Conservation (phyloP, 2,329 filamentous ascomycete genomes). For the Fusarium brachygibbosum region DNA sequence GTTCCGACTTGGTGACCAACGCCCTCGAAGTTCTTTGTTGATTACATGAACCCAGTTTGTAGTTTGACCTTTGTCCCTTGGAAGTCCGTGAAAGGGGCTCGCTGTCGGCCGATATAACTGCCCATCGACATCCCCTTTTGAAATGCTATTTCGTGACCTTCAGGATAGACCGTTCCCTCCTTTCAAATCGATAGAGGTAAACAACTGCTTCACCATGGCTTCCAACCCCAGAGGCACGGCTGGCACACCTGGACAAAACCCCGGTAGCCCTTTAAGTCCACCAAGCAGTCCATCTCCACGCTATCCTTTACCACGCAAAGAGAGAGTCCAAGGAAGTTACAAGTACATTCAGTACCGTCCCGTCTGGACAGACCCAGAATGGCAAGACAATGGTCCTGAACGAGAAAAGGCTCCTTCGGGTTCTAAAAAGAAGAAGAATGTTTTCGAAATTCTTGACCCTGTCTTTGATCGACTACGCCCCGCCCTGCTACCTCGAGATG, state of each 20-base stretch:
- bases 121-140: not conserved
- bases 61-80: not conserved
- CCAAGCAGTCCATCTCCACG: not conserved
- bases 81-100: not conserved
- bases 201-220: constrained; percentile 10
- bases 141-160: not conserved
- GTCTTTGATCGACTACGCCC: constrained; percentile 44
- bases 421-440: constrained; percentile 5
- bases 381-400: constrained; percentile 41
- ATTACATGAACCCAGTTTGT: not conserved
- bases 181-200: not conserved
- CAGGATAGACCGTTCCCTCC: not conserved
- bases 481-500: constrained; percentile 44
- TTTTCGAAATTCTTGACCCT: constrained; percentile 32
- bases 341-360: constrained; percentile 40
- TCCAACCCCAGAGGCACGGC: not conserved
- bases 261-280: not conserved
- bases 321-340: constrained; percentile 11
- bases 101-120: not conserved
- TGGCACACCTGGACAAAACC: not conserved
- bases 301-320: not conserved
- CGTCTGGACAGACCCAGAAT: constrained; percentile 48
- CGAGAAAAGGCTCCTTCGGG: constrained; percentile 7
- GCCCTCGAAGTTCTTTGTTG: not conserved
- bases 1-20: not conserved